Evolutionary conservation across 352 stramenopile species (phyloP).

Genomic region (Sclerospora graminicola): DNA sequence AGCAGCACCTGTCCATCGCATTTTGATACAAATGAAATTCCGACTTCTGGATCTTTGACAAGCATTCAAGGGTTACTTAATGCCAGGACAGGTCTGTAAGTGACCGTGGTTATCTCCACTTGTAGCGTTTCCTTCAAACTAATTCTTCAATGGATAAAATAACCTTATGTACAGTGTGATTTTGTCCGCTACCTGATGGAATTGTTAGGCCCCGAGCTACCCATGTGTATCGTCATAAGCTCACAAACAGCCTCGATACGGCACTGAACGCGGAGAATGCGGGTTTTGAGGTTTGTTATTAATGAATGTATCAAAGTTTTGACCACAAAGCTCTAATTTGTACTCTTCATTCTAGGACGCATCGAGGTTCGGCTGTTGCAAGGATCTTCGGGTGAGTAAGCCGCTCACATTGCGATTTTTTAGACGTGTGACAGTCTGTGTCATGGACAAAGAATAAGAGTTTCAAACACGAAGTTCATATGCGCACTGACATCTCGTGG

Average conservation of each 20-base stretch:
- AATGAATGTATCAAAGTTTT: neutral
- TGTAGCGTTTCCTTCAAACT: neutral
- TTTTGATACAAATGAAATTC: too few relatives aligned
- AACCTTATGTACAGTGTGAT: slow-evolving; percentile 71
- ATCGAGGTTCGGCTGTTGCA: slow-evolving; percentile 88
- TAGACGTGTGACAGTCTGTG: slow-evolving; percentile 59
- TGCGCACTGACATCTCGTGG: neutral
- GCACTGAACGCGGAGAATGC: slow-evolving; percentile 93
- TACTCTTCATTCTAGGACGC: slow-evolving; percentile 70
- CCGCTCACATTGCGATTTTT: neutral
- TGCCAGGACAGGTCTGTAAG: slow-evolving; percentile 89
- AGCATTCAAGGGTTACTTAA: slow-evolving; percentile 94
- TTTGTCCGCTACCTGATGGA: slow-evolving; percentile 97
- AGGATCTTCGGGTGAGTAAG: slow-evolving; percentile 38
- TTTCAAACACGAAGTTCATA: slow-evolving; percentile 89
- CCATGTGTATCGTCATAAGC: slow-evolving; percentile 92
- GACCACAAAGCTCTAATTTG: neutral
- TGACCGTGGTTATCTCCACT: neutral
- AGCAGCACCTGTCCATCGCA: too few relatives aligned
- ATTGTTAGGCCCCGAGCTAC: slow-evolving; percentile 80
- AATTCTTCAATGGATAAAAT: neutral
- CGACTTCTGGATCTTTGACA: slow-evolving; percentile 90
- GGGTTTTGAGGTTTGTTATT: slow-evolving; percentile 77
- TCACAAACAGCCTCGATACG: slow-evolving; percentile 91
- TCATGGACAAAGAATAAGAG: slow-evolving; percentile 97